A percentile compares a stretch with the other conserved stretches of the same genome.
Conservation (phyloP, 2,329 filamentous ascomycete genomes). For the Diaporthe amygdali region DNA sequence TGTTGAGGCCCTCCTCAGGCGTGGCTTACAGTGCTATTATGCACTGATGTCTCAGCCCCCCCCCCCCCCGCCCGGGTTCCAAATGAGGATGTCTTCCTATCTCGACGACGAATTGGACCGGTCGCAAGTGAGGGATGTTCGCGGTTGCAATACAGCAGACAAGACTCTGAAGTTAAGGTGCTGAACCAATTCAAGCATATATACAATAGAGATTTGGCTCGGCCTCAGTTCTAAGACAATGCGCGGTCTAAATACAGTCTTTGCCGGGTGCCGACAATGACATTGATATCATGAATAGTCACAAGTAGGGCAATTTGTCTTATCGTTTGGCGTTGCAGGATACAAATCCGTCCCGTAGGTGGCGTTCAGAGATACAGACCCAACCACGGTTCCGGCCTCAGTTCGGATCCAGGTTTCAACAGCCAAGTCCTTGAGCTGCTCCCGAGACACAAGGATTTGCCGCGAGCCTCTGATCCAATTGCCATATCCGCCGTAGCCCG, state of each 20-base stretch:
- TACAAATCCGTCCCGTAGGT: conserved; percentile 58
- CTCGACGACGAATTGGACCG: too few relatives aligned
- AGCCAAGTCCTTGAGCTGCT: conserved; percentile 29
- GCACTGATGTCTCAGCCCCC: too few relatives aligned
- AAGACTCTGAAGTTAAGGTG: too few relatives aligned
- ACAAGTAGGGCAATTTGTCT: conserved; percentile 29
- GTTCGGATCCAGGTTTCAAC: conserved; percentile 58
- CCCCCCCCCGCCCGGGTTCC: too few relatives aligned
- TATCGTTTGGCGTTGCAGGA: conserved; percentile 35
- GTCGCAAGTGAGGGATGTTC: too few relatives aligned
- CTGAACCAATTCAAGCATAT: too few relatives aligned
- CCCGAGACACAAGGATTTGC: conserved; percentile 46
- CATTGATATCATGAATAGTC: neutral
- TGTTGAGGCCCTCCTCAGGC: too few relatives aligned
- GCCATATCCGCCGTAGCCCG: conserved; percentile 74
- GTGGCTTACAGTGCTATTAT: too few relatives aligned
- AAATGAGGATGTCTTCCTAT: too few relatives aligned
- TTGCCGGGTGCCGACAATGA: neutral
- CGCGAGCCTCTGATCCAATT: conserved; percentile 63
- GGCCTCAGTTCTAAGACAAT: neutral
- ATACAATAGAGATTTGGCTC: neutral
- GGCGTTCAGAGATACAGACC: conserved; percentile 52
- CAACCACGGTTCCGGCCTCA: conserved; percentile 50
- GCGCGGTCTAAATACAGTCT: neutral
- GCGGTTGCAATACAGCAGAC: too few relatives aligned